Evolutionary conservation across 208 protist species (phyloP), one percentile per base, ranked within the genome.

Genomic region (Leptomonas pyrrhocoris): DNA sequence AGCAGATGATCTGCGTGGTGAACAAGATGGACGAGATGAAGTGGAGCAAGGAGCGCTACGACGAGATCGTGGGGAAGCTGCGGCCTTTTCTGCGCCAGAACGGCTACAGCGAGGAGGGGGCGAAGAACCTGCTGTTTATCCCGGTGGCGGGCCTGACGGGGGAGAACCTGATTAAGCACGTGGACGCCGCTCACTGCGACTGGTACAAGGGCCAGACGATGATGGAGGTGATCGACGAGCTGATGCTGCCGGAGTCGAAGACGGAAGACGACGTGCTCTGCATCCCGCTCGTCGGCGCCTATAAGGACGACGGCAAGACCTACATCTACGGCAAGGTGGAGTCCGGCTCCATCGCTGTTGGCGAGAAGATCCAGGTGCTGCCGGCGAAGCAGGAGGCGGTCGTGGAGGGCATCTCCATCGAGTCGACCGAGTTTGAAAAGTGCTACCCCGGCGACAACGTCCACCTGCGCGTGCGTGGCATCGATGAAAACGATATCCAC

Each of bases 11-110:
- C 38, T 97, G 99, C 42, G 94, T 97, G 19, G 94, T 99, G 67
- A 99, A 99, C 93, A 99, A 99, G 87, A 99, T 99, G 98, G 99
- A 99, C 85, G 98, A 99, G 72, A 98, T 99, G 58, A 79, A 90
- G 25, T 99, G 96, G 97, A 85, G 71, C 38, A 80, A 98, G 69
- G 98, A 98, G 56, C 81, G 97, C 71, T 99, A 98, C 83, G 86
- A 98, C 78, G 92, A 98, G 73, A 99, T 99, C 68, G 59, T 94
- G 0, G 78, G 74, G 38, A 98, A 99, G 74, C 77, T 99, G 46
- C 89, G 64, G 13, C 94, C 97, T 7, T 99, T 99, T 86, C 83
- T 99, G 28, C 89, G 94, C 49, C 85, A 95, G 72, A 96, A 92
- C 68, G 98, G 98, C 56, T 99, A 96, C 81, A 82, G 89, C 53